Base-by-base conservation (phyloP, 768 basidiomycete species). In the Amanita thiersii region DNA sequence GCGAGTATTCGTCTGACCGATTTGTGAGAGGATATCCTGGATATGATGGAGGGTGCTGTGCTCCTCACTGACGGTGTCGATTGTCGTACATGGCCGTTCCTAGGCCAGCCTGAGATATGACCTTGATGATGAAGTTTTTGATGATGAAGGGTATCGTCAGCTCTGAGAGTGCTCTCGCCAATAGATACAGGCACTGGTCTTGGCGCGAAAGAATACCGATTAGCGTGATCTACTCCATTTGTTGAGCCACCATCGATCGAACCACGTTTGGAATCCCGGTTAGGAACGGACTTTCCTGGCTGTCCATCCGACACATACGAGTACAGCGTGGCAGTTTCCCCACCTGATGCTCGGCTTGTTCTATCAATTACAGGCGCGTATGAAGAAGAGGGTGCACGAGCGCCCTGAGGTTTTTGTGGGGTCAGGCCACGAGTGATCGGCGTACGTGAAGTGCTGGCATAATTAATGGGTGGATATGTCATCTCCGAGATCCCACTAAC, bases 401-500 rank as follows among this genome's bases (percentile, higher is more conserved):
- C 58, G 28, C 42, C 53, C 32, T 38, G 49, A 34, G 37, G 39
- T 15, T 40, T 39, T 20, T 32, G 34, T n/a, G 29, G 31, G 4
- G 18, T 42, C 12, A 30, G 17, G 19, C 11, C 18, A n/a, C 19
- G 26, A 31, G 8, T 40, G n/a, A 26, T 14, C 7, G 26, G 11
- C 18, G 32, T 46, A 50, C 49, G 45, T 3, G 47, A 36, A 28
- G 39, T 43, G 23, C 30, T 47, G 43, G 26, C 36, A 15, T 43
- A 46, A 28, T 48, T 40, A 24, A 60, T 48, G 2, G 73, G 73
- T 9, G 72, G 73, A 47, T 77, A 76, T 2, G 73, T 73, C 63
- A 73, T 67, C 53, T 77, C 74, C 2, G 74, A 76, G 44, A 71
- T 63, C 19, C 67, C 65, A 51, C 72, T 73, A 39, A 68, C 45